phyloP scores from a whole-genome alignment of 768 basidiomycete genomes.

The Russula griseocarnosa region DNA sequence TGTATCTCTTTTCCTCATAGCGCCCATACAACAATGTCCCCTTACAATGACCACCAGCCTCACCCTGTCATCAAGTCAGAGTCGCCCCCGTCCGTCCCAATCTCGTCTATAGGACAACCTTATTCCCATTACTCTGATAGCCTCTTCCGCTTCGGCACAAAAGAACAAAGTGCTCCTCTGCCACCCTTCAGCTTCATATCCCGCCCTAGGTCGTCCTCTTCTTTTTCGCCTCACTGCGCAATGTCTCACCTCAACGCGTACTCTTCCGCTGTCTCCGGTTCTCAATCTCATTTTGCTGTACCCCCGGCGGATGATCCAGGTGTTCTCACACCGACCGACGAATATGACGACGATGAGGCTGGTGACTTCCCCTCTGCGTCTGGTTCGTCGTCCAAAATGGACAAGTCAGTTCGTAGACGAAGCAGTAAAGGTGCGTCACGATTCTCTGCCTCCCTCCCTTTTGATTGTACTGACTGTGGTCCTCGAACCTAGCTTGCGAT shows the following conservation, averaged over 20 bases:
- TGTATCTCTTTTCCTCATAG: neutral
- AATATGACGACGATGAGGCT: conserved; percentile 62
- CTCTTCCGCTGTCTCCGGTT: neutral
- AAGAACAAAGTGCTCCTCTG: conserved; percentile 31
- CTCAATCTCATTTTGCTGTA: conserved; percentile 19
- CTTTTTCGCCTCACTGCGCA: conserved; percentile 15
- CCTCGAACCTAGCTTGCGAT: conserved; percentile 59
- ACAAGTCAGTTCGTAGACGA: conserved; percentile 60
- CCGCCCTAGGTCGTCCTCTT: conserved; percentile 28
- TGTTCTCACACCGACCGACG: conserved; percentile 50
- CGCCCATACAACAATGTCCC: conserved; percentile 3
- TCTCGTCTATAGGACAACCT: conserved; percentile 9
- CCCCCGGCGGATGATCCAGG: conserved; percentile 23
- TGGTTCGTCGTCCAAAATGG: conserved; percentile 30
- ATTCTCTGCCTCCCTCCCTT: neutral
- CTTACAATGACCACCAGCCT: neutral
- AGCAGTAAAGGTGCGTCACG: conserved; percentile 64
- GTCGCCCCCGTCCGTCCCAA: conserved; percentile 21
- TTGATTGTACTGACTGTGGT: neutral
- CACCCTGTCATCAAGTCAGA: conserved; percentile 25
- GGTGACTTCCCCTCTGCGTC: conserved; percentile 42
- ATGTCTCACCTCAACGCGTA: conserved; percentile 8
- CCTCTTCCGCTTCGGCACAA: conserved; percentile 29
- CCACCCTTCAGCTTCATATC: conserved; percentile 28
- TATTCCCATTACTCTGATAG: conserved; percentile 8